Percentiles rank a stretch among this genome's conserved stretches.
Evolutionary conservation across 192 early-diverging fungal species (phyloP).

Genomic region (Gorgonomyces haynaldii): DNA sequence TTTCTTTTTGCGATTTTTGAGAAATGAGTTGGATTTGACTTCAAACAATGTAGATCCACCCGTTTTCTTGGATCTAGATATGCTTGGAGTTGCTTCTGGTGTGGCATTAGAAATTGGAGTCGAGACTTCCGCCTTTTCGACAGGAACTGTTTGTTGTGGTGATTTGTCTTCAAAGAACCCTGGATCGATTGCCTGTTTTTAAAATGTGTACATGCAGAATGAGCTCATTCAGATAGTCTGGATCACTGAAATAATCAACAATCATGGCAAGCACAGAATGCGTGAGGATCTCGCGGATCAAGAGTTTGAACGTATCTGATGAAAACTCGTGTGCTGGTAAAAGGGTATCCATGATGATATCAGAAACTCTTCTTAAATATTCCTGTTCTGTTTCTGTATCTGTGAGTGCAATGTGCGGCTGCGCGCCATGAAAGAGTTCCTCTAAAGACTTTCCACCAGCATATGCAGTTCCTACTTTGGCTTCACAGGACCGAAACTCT

Average conservation of each 20-base stretch:
- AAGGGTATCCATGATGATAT: constrained; percentile 17
- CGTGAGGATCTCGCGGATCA: constrained; percentile 24
- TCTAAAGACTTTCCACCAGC: constrained; percentile 23
- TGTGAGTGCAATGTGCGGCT: constrained; percentile 26
- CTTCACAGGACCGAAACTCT: constrained; percentile 20
- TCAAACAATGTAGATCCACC: neutral
- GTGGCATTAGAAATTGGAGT: neutral
- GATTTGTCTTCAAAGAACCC: neutral
- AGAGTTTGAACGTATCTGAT: constrained; percentile 14
- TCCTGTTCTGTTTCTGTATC: constrained; percentile 20
- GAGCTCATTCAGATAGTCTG: constrained; percentile 20
- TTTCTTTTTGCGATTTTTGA: neutral
- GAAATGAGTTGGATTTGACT: neutral
- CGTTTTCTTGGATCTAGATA: neutral
- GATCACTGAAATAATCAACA: constrained; percentile 17
- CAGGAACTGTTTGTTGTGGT: neutral
- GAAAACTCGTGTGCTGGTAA: constrained; percentile 18
- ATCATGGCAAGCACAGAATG: constrained; percentile 13
- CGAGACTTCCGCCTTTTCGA: neutral
- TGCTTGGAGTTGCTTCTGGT: neutral
- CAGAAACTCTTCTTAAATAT: constrained; percentile 21
- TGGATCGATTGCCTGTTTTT: neutral
- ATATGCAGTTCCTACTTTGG: constrained; percentile 28
- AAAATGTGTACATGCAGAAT: constrained; percentile 9
- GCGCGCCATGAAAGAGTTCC: constrained; percentile 24